Percentiles rank a stretch among this genome's conserved stretches.
Conservation (phyloP, 2,329 filamentous ascomycete species). For the Basipetospora chlamydospora region DNA sequence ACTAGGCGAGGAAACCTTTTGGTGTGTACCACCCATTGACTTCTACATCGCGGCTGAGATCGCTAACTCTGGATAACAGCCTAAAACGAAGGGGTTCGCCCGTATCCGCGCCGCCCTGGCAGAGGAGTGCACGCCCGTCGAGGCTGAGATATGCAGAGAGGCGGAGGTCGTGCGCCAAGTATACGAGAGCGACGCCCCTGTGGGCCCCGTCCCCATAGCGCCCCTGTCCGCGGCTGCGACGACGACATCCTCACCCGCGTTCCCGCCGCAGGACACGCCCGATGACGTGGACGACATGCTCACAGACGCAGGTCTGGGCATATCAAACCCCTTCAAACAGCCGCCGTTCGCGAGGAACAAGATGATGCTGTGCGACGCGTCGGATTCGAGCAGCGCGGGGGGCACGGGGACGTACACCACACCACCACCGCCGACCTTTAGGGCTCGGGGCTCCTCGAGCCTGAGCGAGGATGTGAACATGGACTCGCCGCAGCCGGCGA, state of each 20-base stretch:
- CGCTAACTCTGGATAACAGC: constrained; percentile 35
- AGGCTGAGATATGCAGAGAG: constrained; percentile 79
- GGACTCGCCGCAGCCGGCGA: constrained; percentile 44
- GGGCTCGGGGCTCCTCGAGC: constrained; percentile 44
- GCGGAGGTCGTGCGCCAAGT: constrained; percentile 94
- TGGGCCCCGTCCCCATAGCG: constrained; percentile 23
- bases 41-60: neutral
- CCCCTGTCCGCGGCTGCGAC: constrained; percentile 36
- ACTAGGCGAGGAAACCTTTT: constrained; percentile 79
- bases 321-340: constrained; percentile 61
- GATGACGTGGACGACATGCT: constrained; percentile 60
- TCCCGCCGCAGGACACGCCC: constrained; percentile 43
- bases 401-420: too few species aligned
- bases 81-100: constrained; percentile 92
- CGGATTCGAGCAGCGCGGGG: constrained; percentile 50
- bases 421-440: constrained; percentile 50
- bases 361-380: constrained; percentile 62
- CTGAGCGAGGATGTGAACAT: constrained; percentile 58
- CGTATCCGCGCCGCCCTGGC: constrained; percentile 79
- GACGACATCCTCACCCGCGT: constrained; percentile 52
- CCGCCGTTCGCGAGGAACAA: constrained; percentile 54
- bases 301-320: constrained; percentile 31
- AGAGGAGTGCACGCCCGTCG: constrained; percentile 77
- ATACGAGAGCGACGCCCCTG: constrained; percentile 67
- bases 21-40: constrained; percentile 32